Evolutionary conservation across 164 flowering plant species (phyloP), one percentile per base, ranked within the genome.

Genomic region (Berberis vulgaris): DNA sequence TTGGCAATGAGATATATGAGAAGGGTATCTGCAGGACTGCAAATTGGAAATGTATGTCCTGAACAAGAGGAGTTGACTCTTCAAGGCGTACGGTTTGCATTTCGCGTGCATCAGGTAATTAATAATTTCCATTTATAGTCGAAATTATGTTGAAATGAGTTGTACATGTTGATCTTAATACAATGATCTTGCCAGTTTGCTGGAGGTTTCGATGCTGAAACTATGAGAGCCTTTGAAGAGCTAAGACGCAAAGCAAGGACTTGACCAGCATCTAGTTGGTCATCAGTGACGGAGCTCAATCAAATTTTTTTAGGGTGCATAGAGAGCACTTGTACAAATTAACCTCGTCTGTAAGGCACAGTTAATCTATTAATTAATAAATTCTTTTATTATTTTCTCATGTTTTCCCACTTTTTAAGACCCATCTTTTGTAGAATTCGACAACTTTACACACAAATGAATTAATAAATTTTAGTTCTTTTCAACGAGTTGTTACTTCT

Each of bases 51-150:
- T 4, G 74, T 86, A 70, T 84, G 85, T 43, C 83, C 87, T 0
- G 98, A 94, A 68, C 88, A 86, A 69, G 97, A 94, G 68, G 98
- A 94, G 72, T 73, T 94, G 59, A 85, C 89, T n/a, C 85, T 91
- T 12, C 97, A 89, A 76, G 96, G 89, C 1, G 98, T 94, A 41
- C 74, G 92, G 70, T 91, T 86, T 69, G 98, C 98, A 1, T 94
- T 88, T 71, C 80, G 97, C 40, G 97, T 91, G 40, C 98, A 94
- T 83, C 98, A 94, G 98, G 98, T 90, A 61, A 26, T 26, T 26
- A 26, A 26, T 26, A 26, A 26, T 26, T 26, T 26, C 26, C 26
- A 26, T 26, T 26, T 26, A 26, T 26, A 26, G 26, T 26, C 26
- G 0, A 26, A 26, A 26, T 26, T 26, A 26, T 26, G 26, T 26